Evolutionary conservation across 129 eudicot genomes (phyloP), one percentile per base, ranked within the genome.

Genomic region (Pittosporum tobira): DNA sequence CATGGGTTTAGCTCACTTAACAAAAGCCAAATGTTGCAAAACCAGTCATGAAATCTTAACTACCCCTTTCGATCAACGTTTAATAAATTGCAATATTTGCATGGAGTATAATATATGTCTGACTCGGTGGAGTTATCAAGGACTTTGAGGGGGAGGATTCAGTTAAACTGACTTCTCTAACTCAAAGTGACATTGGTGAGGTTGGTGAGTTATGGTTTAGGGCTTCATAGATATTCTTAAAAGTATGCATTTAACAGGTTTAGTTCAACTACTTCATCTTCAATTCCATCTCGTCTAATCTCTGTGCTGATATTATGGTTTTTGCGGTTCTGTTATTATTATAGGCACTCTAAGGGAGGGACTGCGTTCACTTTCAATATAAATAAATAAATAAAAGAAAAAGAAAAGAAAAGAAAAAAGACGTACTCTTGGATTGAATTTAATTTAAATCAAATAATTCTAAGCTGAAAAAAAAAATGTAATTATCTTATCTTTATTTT

Each of bases 181-280:
- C 95, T 70, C 77, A n/a, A 76, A 73, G 66, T 76, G 84, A 77
- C 79, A 77, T 79, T 76, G 77, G 84, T 76, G 86, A 67, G 83
- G 79, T 85, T 79, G 84, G 87, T 71, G 70, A 28, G 12, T 54
- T 34, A 52, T 71, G 72, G 36, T 61, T 65, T 61, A 34, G 46
- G 52, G 54, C 20, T 47, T 31, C 14, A 23, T 10, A 1, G 2
- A 50, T 23, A 30, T 28, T 45, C 9, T n/a, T 42, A 38, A 19
- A n/a, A 25, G 16, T 40, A 58, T 49, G 6, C 48, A 3, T 23
- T 47, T 60, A 43, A 54, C 50, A 69, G 71, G 83, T 70, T 85
- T 85, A 78, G 94, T 85, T 85, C 83, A 81, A 82, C 94, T 63
- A 85, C 94, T 85, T 74, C 64, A 71, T 73, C 26, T 61, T 61